phyloP scores from a whole-genome alignment of 768 basidiomycete genomes.

The Tricholoma furcatifolium region DNA sequence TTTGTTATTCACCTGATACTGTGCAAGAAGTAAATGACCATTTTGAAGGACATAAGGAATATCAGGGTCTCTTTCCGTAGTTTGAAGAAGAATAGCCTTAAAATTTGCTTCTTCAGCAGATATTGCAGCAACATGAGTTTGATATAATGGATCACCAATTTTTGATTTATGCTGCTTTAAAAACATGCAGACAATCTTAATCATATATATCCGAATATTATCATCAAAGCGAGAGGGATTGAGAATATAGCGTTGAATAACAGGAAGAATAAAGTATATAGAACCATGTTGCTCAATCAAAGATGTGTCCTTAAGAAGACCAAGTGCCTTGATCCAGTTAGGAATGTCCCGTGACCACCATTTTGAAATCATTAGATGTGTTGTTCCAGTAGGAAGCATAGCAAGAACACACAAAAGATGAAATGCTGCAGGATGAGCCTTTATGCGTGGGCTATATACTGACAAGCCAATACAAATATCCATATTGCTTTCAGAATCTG shows the following conservation, averaged over 20 bases:
- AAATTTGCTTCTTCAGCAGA: slow-evolving; percentile 16
- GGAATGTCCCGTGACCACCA: slow-evolving; percentile 10
- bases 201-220: slow-evolving; percentile 7
- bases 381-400: slow-evolving; percentile 24
- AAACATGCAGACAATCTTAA: slow-evolving; percentile 13
- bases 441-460: slow-evolving; percentile 11
- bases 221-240: slow-evolving; percentile 9
- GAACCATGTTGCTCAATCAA: slow-evolving; percentile 5
- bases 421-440: slow-evolving; percentile 1
- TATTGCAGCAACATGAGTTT: slow-evolving; percentile 1
- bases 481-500: slow-evolving; percentile 7
- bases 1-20: slow-evolving; percentile 15
- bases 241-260: slow-evolving; percentile 19
- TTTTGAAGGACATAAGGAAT: slow-evolving; percentile 11
- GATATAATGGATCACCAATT: slow-evolving; percentile 13
- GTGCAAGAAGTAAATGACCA: slow-evolving; percentile 17
- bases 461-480: slow-evolving; percentile 11
- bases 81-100: slow-evolving; percentile 14
- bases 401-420: slow-evolving; percentile 19
- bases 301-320: slow-evolving; percentile 2
- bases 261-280: slow-evolving; percentile 18
- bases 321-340: slow-evolving; percentile 6
- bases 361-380: slow-evolving; percentile 6
- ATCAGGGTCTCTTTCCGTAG: neutral
- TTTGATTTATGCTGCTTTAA: slow-evolving; percentile 12